These are phyloP conservation scores for Neofusicoccum laricinum DNA, from an alignment of 2,329 filamentous ascomycete genomes.

Conservation along the genomic window DNA sequence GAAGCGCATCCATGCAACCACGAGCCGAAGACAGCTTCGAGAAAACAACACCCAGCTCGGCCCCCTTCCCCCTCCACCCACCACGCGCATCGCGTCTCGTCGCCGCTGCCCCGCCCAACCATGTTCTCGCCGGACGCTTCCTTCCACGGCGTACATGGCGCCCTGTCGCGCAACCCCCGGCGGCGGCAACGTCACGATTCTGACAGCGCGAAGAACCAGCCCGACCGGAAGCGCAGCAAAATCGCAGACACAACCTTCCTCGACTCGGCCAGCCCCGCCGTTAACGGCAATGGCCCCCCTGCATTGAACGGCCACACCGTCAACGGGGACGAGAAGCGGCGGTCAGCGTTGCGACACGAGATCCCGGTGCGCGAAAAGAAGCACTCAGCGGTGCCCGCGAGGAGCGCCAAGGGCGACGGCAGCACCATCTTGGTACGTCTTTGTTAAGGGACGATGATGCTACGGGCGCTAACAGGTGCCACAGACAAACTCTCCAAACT, in stretches of 20 bases:
- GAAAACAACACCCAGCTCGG: conserved; percentile 15
- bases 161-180: conserved; percentile 43
- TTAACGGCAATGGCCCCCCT: conserved; percentile 30
- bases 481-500: conserved; percentile 80
- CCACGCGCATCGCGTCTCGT: conserved; percentile 22
- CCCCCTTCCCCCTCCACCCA: conserved; percentile 2
- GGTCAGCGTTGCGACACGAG: conserved; percentile 31
- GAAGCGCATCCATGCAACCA: conserved; percentile 14
- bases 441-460: background rate
- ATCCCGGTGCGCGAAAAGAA: conserved; percentile 42
- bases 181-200: conserved; percentile 46
- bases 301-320: conserved; percentile 32
- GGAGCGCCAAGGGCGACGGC: conserved; percentile 65
- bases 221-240: conserved; percentile 48
- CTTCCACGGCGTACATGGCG: conserved; percentile 33
- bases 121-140: conserved; percentile 41
- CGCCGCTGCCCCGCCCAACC: conserved; percentile 18
- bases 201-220: conserved; percentile 38
- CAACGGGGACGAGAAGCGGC: conserved; percentile 25
- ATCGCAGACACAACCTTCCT: conserved; percentile 42
- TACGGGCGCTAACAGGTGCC: conserved; percentile 14
- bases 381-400: conserved; percentile 34
- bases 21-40: conserved; percentile 16
- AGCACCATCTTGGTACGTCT: conserved; percentile 62
- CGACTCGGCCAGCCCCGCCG: conserved; percentile 24